Evolutionary conservation across 2,329 filamentous ascomycete species (phyloP).

Genomic region (Cladosporium colombiae): DNA sequence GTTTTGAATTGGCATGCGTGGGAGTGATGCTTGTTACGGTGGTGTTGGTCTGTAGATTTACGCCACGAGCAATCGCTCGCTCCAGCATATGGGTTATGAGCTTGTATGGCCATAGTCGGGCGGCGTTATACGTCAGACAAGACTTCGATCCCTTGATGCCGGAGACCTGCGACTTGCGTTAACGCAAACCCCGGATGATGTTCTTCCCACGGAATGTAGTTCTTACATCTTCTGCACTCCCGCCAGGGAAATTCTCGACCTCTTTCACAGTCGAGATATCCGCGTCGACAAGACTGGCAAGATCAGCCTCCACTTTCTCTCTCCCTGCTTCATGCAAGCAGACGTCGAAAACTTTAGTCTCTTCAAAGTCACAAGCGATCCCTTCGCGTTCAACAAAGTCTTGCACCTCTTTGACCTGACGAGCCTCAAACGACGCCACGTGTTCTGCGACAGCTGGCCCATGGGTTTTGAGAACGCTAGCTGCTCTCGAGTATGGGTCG

Average conservation of each 20-base stretch:
- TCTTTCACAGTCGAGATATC: background rate
- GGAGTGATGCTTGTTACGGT: slow-evolving; percentile 48
- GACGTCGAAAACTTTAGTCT: slow-evolving; percentile 42
- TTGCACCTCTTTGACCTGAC: slow-evolving; percentile 29
- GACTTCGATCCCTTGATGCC: slow-evolving; percentile 42
- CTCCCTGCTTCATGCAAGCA: slow-evolving; percentile 28
- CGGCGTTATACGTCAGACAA: slow-evolving; percentile 52
- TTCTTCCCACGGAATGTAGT: background rate
- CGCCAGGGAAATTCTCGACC: background rate
- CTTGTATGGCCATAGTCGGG: slow-evolving; percentile 76
- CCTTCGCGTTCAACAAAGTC: slow-evolving; percentile 36
- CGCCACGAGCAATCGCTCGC: slow-evolving; percentile 51
- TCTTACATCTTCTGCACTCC: background rate
- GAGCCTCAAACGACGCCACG: slow-evolving; percentile 32
- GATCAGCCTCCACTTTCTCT: background rate
- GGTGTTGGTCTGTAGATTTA: slow-evolving; percentile 75
- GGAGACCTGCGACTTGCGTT: slow-evolving; percentile 33
- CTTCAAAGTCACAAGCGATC: slow-evolving; percentile 47
- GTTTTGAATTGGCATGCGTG: background rate
- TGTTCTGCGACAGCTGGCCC: slow-evolving; percentile 33
- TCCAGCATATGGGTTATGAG: slow-evolving; percentile 71
- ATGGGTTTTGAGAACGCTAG: slow-evolving; percentile 28
- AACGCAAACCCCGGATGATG: background rate
- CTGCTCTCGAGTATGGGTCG: slow-evolving; percentile 36
- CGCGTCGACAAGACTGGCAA: background rate